Evolutionary conservation across 805 yeast genomes (phyloP).

Genomic region (Candida nemodendra): DNA sequence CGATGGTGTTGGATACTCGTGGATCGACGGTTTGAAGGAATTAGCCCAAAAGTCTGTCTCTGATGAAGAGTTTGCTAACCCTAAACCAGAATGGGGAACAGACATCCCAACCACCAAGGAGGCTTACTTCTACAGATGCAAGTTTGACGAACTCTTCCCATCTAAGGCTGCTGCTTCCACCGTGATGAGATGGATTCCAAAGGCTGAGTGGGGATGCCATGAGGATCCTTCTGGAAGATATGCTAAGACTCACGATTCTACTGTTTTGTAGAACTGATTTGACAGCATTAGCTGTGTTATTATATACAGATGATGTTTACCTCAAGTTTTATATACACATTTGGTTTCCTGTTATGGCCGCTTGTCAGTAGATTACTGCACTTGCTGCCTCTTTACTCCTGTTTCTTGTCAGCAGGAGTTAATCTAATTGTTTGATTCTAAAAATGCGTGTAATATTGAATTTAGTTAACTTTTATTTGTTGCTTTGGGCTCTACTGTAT

Average conservation of each 20-base stretch:
- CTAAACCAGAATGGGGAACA: conserved; percentile 94
- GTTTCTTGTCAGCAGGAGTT: too few relatives aligned
- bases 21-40: conserved; percentile 98
- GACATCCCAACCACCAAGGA: conserved; percentile 97
- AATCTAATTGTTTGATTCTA: too few relatives aligned
- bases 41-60: conserved; percentile 82
- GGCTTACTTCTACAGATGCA: conserved; percentile 98
- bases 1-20: conserved; percentile 99
- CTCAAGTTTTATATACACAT: too few relatives aligned
- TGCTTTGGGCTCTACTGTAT: too few relatives aligned
- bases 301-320: too few relatives aligned
- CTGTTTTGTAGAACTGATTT: too few relatives aligned
- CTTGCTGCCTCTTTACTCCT: too few relatives aligned
- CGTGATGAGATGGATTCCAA: conserved; percentile 99
- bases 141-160: conserved; percentile 92
- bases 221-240: conserved; percentile 98
- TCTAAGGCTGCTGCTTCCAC: conserved; percentile 90
- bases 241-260: conserved; percentile 83
- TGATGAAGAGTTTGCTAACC: conserved; percentile 87
- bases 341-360: too few relatives aligned
- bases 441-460: too few relatives aligned
- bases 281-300: too few relatives aligned
- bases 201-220: conserved; percentile 99
- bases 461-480: too few relatives aligned
- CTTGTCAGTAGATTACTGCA: too few relatives aligned